These are phyloP conservation scores for Colletotrichum australisinense DNA, from an alignment of 2,329 filamentous ascomycete genomes.

Conservation along the genomic window DNA sequence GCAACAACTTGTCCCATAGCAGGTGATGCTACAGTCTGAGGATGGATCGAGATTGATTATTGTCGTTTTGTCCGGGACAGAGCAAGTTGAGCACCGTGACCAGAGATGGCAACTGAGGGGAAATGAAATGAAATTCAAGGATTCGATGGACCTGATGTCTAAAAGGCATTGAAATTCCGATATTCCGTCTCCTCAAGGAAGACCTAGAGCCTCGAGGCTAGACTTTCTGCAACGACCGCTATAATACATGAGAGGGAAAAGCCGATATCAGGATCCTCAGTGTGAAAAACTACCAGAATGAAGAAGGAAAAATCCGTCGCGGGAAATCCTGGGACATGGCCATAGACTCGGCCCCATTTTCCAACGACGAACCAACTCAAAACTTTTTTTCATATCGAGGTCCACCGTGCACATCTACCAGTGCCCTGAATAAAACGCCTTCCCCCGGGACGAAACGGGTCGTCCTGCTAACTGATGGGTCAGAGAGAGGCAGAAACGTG, in stretches of 20 bases:
- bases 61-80: neutral
- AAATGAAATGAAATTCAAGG: no score
- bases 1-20: neutral
- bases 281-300: conserved; percentile 7
- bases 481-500: conserved; percentile 6
- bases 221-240: conserved; percentile 34
- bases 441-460: neutral
- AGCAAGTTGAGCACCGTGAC: neutral
- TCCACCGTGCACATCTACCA: conserved; percentile 25
- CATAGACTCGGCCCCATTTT: neutral
- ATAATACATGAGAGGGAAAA: conserved; percentile 28
- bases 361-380: conserved; percentile 7
- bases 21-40: neutral
- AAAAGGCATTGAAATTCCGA: conserved; percentile 7
- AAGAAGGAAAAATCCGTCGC: conserved; percentile 9
- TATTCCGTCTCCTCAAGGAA: conserved; percentile 9
- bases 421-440: conserved; percentile 30
- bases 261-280: conserved; percentile 2
- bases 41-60: neutral
- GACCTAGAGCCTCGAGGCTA: conserved; percentile 25
- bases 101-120: no score
- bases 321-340: neutral
- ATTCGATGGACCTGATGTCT: neutral
- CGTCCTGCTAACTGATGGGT: conserved; percentile 21
- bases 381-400: conserved; percentile 31